Base-by-base conservation (phyloP, 192 early-diverging fungal genomes). In the Backusella circina region DNA sequence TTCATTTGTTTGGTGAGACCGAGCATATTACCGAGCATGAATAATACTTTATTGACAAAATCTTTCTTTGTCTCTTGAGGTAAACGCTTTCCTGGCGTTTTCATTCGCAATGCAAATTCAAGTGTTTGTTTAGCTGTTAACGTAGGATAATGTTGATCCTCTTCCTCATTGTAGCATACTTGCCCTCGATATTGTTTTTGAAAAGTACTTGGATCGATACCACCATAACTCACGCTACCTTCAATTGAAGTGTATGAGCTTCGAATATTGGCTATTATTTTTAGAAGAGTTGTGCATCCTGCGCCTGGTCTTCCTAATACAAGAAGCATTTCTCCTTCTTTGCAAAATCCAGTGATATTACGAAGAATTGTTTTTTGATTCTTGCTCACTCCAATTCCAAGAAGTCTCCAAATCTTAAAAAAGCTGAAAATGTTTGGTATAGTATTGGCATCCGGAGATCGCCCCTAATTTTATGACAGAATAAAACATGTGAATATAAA, bases 151-250 rank as follows among this genome's bases (percentile, higher is more conserved):
- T 96, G 92, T 47, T 87, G 84, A 67, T 94, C 93, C 75, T 92
- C 91, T 84, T 96, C 94, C 77, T 90, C 86, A 77, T 91, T 91
- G 77, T 94, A 96, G 30, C 87, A 86, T 10, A 95, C 88, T 74
- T 93, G 90, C 61, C 90, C 91, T 68, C 90, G 88, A 74, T 91
- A 93, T 51, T 85, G 80, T 35, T 84, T 83, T 6, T 71, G 73
- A 71, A 95, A 87, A 54, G 89, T 85, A 8, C 83, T 76, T 9
- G 87, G 78, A 10, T 84, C 81, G 70, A 95, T 84, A 2, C 91
- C 93, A 12, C 91, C 90, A 67, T 93, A 92, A 18, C 83, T 83
- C 26, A 93, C 83, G 26, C 85, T 79, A n/a, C 91, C 91, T 0
- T 71, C 77, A 41, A 92, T 82, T 18, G 76, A 33, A 38, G 80